Evolutionary conservation across 805 yeast species (phyloP).

Genomic region (Lipomyces oligophaga): DNA sequence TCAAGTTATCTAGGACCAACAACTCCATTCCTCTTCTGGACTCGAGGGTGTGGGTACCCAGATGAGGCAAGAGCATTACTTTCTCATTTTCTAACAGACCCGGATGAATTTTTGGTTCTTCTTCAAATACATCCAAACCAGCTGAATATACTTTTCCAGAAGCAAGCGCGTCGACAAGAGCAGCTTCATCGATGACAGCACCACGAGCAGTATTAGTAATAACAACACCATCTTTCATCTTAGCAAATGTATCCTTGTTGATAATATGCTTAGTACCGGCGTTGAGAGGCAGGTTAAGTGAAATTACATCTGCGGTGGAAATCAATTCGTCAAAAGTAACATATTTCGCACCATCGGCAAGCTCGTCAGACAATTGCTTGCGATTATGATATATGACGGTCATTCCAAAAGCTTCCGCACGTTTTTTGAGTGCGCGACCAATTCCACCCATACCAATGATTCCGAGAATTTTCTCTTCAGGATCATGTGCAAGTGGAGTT

Average conservation of each 20-base stretch:
- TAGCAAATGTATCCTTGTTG: slow-evolving; percentile 53
- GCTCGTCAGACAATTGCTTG: slow-evolving; percentile 51
- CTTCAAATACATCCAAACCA: slow-evolving; percentile 65
- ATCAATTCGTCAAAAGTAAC: slow-evolving; percentile 67
- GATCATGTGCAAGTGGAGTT: slow-evolving; percentile 66
- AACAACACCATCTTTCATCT: slow-evolving; percentile 77
- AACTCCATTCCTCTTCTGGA: slow-evolving; percentile 78
- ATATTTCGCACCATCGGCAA: slow-evolving; percentile 67
- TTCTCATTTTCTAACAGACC: slow-evolving; percentile 50
- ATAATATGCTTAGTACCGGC: slow-evolving; percentile 64
- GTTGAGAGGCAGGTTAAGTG: slow-evolving; percentile 76
- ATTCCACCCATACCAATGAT: slow-evolving; percentile 87
- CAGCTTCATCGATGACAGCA: slow-evolving; percentile 63
- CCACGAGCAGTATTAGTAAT: slow-evolving; percentile 87
- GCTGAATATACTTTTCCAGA: slow-evolving; percentile 53
- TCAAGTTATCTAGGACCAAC: slow-evolving; percentile 65
- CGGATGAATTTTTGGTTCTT: slow-evolving; percentile 56
- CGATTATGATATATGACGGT: slow-evolving; percentile 73
- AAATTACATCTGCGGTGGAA: slow-evolving; percentile 59
- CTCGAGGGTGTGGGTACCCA: slow-evolving; percentile 78
- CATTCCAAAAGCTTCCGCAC: slow-evolving; percentile 75
- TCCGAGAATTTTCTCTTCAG: slow-evolving; percentile 71
- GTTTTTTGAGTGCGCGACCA: slow-evolving; percentile 72
- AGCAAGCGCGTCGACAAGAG: slow-evolving; percentile 49
- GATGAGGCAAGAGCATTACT: slow-evolving; percentile 72